Base-by-base conservation (phyloP, 2,329 filamentous ascomycete species). In the Orbilia ellipsospora region DNA sequence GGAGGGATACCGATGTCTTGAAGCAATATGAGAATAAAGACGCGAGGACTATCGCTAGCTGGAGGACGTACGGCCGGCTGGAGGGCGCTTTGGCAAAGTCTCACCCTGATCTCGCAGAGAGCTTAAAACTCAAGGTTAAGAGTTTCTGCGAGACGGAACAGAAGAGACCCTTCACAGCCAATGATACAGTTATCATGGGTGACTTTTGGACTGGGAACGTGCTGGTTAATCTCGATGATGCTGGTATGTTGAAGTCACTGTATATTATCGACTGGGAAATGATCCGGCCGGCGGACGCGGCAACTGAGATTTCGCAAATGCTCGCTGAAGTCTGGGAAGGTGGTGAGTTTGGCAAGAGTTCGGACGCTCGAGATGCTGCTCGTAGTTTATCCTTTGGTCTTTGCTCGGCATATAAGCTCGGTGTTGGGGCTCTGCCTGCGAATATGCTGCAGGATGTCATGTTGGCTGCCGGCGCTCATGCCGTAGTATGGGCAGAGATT, bases 191-290 rank as follows among this genome's bases (percentile, higher is more conserved):
- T 13, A 77, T 72, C n/a, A 77, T 77, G 73, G 73, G 73, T 23
- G 73, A 77, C n/a, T 77, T 77, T 54, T 77, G 73, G 73, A 72
- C 73, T 4, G 73, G 73, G 5, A 77, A 77, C 52, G 60, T 72
- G 20, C 36, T 77, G 31, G 73, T 67, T 60, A 66, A 72, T 16
- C 50, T 77, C 5, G 54, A 18, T 2, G 55, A 57, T 10, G 40
- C 8, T 1, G 73, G 73, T 12, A 42, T 63, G 1, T 40, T 77
- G 13, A 48, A 66, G 44, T 70, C 66, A 0, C 42, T 72, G 16
- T 77, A 77, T 28, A 55, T 77, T n/a, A 65, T 77, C 5, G 73
- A 77, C 20, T 77, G 73, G 73, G 73, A 77, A 44, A 51, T 77
- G 61, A 51, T 77, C 16, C 65, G 67, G 4, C 73, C 73, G 26